phyloP scores from a whole-genome alignment of 148 eudicot species.

The Beta vulgaris region DNA sequence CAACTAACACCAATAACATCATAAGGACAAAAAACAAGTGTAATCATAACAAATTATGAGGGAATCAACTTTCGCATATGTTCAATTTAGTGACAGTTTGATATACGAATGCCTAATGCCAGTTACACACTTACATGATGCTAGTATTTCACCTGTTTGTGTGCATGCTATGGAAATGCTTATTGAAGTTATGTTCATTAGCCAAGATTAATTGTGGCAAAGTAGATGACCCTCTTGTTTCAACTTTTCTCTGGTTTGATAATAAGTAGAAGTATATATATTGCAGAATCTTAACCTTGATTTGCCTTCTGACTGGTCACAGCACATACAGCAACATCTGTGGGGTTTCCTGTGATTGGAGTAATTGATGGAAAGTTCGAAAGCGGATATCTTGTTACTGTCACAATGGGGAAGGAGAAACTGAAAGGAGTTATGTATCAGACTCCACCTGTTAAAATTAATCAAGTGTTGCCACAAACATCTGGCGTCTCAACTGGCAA shows the following conservation, averaged over 20 bases:
- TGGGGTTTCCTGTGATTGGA: conserved; percentile 53
- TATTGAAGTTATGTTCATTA: not conserved
- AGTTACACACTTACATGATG: not conserved
- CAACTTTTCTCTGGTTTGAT: not conserved
- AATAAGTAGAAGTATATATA: too few relatives aligned
- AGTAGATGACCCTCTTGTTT: not conserved
- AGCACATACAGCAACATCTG: conserved; percentile 33
- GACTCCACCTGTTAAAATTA: conserved; percentile 29
- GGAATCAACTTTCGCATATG: too few relatives aligned
- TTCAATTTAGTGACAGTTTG: too few relatives aligned
- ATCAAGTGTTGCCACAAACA: conserved; percentile 23
- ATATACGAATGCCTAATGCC: too few relatives aligned
- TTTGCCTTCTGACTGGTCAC: conserved; percentile 8
- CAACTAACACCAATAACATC: too few relatives aligned
- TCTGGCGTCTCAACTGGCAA: conserved; percentile 11
- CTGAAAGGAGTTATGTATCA: conserved; percentile 84
- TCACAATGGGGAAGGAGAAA: conserved; percentile 62
- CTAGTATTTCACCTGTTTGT: too few relatives aligned
- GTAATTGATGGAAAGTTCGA: conserved; percentile 96
- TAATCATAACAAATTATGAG: too few relatives aligned
- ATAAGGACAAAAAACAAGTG: too few relatives aligned
- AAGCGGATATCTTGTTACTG: conserved; percentile 90
- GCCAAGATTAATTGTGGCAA: not conserved
- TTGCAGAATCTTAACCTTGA: conserved; percentile 5
- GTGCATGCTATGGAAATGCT: not conserved